Evolutionary conservation across 768 basidiomycete species (phyloP).

Genomic region (Collybia sordida): DNA sequence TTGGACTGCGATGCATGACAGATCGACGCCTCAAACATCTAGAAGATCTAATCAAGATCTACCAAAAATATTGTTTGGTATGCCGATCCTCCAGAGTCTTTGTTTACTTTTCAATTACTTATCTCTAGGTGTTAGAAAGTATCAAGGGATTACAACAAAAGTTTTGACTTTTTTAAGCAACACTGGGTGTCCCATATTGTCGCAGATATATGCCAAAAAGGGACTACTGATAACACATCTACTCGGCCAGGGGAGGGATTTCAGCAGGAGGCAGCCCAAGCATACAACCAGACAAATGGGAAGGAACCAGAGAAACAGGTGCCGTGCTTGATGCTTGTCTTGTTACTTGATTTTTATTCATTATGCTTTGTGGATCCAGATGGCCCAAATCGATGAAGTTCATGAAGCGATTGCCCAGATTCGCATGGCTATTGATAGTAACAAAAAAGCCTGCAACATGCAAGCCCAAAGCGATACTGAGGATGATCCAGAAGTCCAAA

Average conservation of each 20-base stretch:
- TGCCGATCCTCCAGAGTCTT: no score
- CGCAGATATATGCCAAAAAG: constrained; percentile 22
- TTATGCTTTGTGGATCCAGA: constrained; percentile 12
- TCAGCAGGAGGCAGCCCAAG: constrained; percentile 26
- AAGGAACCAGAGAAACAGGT: constrained; percentile 27
- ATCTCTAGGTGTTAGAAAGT: constrained; percentile 18
- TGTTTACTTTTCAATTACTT: constrained; percentile 4
- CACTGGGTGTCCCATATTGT: constrained; percentile 21
- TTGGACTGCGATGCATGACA: constrained; percentile 25
- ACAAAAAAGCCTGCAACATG: constrained; percentile 11
- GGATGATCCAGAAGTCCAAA: no score
- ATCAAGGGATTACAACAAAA: constrained; percentile 22
- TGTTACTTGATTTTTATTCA: not conserved
- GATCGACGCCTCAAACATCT: constrained; percentile 18
- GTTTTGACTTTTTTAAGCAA: constrained; percentile 29
- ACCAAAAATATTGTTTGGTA: no score
- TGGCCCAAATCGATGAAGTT: constrained; percentile 23
- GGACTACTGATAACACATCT: constrained; percentile 24
- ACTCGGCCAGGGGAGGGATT: constrained; percentile 29
- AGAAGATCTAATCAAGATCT: constrained; percentile 10
- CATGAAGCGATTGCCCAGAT: constrained; percentile 27
- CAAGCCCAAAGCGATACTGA: no score
- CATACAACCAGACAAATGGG: constrained; percentile 26
- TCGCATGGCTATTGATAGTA: constrained; percentile 21
- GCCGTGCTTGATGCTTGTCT: constrained; percentile 4